A percentile compares a stretch with the other conserved stretches of the same genome.
Evolutionary conservation across 2,329 filamentous ascomycete species (phyloP).

Genomic region (Dactylellina sp.): DNA sequence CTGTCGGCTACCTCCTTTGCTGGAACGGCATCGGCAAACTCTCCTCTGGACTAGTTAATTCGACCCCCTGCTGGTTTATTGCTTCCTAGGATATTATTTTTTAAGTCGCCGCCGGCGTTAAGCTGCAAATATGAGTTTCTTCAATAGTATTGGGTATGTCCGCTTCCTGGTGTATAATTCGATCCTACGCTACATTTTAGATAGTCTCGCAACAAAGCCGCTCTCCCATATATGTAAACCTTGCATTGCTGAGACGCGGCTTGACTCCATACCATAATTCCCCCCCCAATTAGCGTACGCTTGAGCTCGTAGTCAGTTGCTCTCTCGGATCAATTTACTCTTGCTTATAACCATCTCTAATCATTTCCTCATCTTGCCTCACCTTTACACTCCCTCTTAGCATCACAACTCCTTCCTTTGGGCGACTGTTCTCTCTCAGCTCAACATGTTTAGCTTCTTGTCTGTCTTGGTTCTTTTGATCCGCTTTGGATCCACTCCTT

Average conservation of each 20-base stretch:
- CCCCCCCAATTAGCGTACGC: no score
- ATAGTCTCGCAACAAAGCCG: background rate
- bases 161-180: conserved; percentile 4
- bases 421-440: background rate
- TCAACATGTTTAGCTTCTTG: background rate
- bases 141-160: conserved; percentile 53
- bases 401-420: background rate
- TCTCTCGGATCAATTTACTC: no score
- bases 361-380: conserved; percentile 2
- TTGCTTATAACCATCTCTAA: background rate
- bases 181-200: no score
- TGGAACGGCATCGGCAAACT: conserved; percentile 11
- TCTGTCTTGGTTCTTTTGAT: background rate
- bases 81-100: background rate
- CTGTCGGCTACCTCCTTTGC: background rate
- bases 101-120: conserved; percentile 6
- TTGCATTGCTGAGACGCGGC: no score
- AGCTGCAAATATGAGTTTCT: conserved; percentile 40
- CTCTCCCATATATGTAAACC: no score
- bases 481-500: background rate
- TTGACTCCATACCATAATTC: no score
- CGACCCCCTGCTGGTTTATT: conserved; percentile 1
- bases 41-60: background rate
- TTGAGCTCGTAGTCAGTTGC: no score
- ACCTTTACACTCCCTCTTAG: background rate